A percentile compares a stretch with the other conserved stretches of the same genome.
phyloP scores from a whole-genome alignment of 169 alveolate genomes.

The Plasmodium blacklocki region DNA sequence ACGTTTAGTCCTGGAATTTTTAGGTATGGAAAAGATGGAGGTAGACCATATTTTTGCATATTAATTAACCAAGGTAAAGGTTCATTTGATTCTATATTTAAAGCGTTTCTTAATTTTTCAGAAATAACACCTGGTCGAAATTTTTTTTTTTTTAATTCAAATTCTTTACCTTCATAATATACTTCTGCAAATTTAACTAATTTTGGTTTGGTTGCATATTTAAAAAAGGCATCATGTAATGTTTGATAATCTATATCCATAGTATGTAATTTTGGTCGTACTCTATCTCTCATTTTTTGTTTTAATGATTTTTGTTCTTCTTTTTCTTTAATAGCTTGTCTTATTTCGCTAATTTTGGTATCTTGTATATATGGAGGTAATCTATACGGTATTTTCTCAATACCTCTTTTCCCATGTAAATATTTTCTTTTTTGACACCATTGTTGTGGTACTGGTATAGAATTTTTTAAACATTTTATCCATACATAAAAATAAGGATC shows the following conservation, averaged over 20 bases:
- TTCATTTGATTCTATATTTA: conserved; percentile 96
- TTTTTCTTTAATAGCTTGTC: conserved; percentile 93
- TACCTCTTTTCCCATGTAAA: conserved; percentile 96
- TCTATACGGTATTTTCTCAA: conserved; percentile 95
- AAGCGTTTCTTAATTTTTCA: conserved; percentile 94
- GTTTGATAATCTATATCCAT: conserved; percentile 97
- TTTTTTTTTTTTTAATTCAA: conserved; percentile 93
- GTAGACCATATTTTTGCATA: conserved; percentile 99
- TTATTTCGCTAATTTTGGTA: conserved; percentile 91
- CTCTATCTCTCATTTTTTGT: conserved; percentile 97
- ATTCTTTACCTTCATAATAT: conserved; percentile 98
- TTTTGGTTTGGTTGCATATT: conserved; percentile 96
- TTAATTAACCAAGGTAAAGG: conserved; percentile 98
- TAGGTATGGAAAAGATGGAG: conserved; percentile 98
- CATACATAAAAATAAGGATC: conserved; percentile 96
- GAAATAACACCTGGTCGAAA: conserved; percentile 96
- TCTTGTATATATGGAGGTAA: conserved; percentile 95
- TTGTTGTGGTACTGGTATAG: conserved; percentile 98
- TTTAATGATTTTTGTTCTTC: conserved; percentile 95
- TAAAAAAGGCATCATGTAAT: conserved; percentile 98
- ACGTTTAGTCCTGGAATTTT: conserved; percentile 96
- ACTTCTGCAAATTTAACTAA: conserved; percentile 97
- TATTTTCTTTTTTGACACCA: conserved; percentile 98
- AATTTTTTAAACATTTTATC: conserved; percentile 94
- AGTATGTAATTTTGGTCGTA: conserved; percentile 97